Conservation (phyloP, 805 yeast species). For the Kuraishia floccosa region DNA sequence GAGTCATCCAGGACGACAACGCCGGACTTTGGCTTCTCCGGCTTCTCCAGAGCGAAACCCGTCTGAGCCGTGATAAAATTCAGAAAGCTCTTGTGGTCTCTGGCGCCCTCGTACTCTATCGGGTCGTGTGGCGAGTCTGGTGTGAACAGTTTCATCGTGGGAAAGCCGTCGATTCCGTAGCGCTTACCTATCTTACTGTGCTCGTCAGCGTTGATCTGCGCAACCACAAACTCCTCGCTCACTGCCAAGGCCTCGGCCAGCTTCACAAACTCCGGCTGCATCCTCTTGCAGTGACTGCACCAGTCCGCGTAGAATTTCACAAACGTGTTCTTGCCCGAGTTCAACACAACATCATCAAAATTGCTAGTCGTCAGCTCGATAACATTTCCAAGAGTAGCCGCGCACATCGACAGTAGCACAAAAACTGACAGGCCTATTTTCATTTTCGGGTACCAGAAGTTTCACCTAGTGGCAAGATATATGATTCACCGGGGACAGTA, state of each 20-base stretch:
- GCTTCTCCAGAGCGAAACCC: slow-evolving; percentile 16
- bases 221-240: slow-evolving; percentile 28
- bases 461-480: too few relatives aligned
- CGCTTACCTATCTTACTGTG: slow-evolving; percentile 36
- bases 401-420: slow-evolving; percentile 3
- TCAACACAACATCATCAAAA: slow-evolving; percentile 43
- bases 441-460: not conserved
- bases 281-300: slow-evolving; percentile 58
- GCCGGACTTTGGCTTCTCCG: slow-evolving; percentile 7
- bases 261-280: slow-evolving; percentile 44
- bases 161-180: slow-evolving; percentile 51
- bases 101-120: slow-evolving; percentile 41
- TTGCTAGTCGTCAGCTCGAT: slow-evolving; percentile 33
- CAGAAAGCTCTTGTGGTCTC: slow-evolving; percentile 38
- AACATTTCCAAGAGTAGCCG: slow-evolving; percentile 18
- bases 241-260: slow-evolving; percentile 26
- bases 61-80: slow-evolving; percentile 31
- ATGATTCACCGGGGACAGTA: too few relatives aligned
- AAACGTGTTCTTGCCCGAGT: slow-evolving; percentile 59
- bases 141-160: slow-evolving; percentile 47
- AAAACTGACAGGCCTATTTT: not conserved
- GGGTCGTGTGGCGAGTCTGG: slow-evolving; percentile 36
- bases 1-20: slow-evolving; percentile 15
- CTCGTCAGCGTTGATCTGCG: slow-evolving; percentile 50
- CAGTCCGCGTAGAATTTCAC: slow-evolving; percentile 70